Conservation (phyloP, 1,284 basidiomycete genomes). For the Irpex sp. region DNA sequence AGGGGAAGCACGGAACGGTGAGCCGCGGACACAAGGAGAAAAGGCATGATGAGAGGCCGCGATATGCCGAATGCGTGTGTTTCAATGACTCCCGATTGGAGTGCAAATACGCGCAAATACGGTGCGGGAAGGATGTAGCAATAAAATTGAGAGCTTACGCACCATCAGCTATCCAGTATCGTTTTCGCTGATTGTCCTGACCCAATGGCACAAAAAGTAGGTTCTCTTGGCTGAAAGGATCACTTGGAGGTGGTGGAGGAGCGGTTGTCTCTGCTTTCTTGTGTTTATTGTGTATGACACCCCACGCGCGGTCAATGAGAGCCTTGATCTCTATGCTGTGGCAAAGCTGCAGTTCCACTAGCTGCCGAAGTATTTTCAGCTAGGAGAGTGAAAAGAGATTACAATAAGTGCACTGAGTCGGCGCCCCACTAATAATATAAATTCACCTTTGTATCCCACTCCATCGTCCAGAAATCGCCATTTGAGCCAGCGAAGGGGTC, state of each 20-base stretch:
- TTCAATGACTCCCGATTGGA: slow-evolving; percentile 25
- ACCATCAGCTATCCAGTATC: slow-evolving; percentile 83
- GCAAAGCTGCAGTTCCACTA: slow-evolving; percentile 74
- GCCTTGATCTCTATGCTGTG: slow-evolving; percentile 65
- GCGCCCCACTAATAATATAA: slow-evolving; percentile 13
- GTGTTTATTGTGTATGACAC: slow-evolving; percentile 74
- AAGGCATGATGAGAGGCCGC: slow-evolving; percentile 31
- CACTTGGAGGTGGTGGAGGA: slow-evolving; percentile 47
- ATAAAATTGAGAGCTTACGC: slow-evolving; percentile 41
- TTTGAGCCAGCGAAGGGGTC: slow-evolving; percentile 65
- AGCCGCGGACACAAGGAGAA: slow-evolving; percentile 20
- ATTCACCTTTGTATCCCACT: slow-evolving; percentile 76
- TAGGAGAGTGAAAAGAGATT: slow-evolving; percentile 25
- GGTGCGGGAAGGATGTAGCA: slow-evolving; percentile 25
- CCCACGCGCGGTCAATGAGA: slow-evolving; percentile 78
- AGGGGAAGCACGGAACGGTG: slow-evolving; percentile 26
- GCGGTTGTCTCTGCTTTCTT: slow-evolving; percentile 66
- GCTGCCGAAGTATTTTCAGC: slow-evolving; percentile 75
- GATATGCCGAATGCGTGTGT: slow-evolving; percentile 35
- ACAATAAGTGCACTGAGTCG: not conserved
- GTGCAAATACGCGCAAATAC: slow-evolving; percentile 72
- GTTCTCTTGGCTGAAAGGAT: slow-evolving; percentile 58
- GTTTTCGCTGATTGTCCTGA: slow-evolving; percentile 66
- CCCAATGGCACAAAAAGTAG: slow-evolving; percentile 67
- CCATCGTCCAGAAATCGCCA: slow-evolving; percentile 66